Percentiles rank a stretch among this genome's conserved stretches.
phyloP scores from a whole-genome alignment of 2,329 filamentous ascomycete species.

The Calonectria honghensis region DNA sequence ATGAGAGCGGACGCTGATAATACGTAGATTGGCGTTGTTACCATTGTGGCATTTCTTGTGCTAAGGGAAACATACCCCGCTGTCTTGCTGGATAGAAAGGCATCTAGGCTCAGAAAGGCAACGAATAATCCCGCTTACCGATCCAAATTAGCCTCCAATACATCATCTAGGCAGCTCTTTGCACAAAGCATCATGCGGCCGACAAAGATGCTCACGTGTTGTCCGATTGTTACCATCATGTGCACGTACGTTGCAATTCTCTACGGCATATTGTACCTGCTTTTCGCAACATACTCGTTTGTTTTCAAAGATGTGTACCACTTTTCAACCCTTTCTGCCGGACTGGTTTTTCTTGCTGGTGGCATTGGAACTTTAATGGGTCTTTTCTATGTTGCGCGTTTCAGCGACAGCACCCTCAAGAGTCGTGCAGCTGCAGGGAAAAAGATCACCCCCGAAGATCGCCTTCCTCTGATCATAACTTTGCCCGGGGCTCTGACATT shows the following conservation, averaged over 20 bases:
- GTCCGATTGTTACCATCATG: conserved; percentile 77
- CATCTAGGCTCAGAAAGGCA: not conserved
- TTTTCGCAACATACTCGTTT: conserved; percentile 66
- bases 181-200: conserved; percentile 71
- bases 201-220: conserved; percentile 73
- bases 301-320: conserved; percentile 75
- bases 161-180: not conserved
- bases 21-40: conserved; percentile 24
- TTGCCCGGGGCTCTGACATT: conserved; percentile 45
- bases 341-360: conserved; percentile 47
- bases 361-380: conserved; percentile 49
- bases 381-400: conserved; percentile 42
- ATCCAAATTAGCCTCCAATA: not conserved
- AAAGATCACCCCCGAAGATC: conserved; percentile 43
- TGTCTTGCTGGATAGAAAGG: conserved; percentile 57
- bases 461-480: conserved; percentile 43
- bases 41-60: conserved; percentile 14
- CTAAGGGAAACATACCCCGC: conserved; percentile 74
- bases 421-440: conserved; percentile 25
- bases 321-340: conserved; percentile 65
- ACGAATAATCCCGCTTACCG: not conserved
- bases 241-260: conserved; percentile 78
- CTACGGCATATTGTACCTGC: conserved; percentile 76
- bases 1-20: not conserved
- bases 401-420: conserved; percentile 46